Base-by-base conservation (phyloP, 257 asterid genomes). In the Plantago major region DNA sequence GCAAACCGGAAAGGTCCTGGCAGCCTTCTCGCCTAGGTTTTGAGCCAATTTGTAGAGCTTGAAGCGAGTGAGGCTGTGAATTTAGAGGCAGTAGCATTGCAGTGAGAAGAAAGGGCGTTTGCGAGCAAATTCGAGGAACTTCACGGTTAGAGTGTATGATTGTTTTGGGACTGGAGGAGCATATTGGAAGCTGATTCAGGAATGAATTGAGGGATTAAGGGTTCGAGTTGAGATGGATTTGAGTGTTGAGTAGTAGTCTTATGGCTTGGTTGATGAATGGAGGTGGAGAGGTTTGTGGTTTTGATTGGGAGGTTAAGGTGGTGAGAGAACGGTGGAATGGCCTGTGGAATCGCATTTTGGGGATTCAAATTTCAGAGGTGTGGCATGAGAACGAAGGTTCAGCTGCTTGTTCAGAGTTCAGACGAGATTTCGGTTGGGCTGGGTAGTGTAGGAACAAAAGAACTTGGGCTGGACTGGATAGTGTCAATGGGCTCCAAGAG, bases 11-110 rank as follows among this genome's bases (percentile, higher is more conserved):
- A 79, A 79, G 9, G 26, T 5, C 1, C 74, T 38, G 38, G 87
- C 82, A 17, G 73, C 67, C 30, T 83, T 86, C 67, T 83, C 82
- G 33, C 89, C 90, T 12, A 90, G 66, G 42, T 85, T 77, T 45
- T 76, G 90, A 11, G 96, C 95, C 6, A 81, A 60, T 65, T 80
- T 85, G 76, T 83, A 90, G 73, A 74, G 83, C 54, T 83, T 87
- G 84, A 81, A 85, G 50, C 90, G 84, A n/a, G 86, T 85, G 71
- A 90, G 96, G 52, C 81, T 83, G 81, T 90, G 97, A 67, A 85
- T 70, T 5, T 89, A 68, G 61, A 83, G 70, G 50, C 89, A 87
- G 10, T 69, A 71, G 79, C 87, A 83, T 10, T 74, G 84, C 19
- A 87, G 85, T 43, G 44, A 76, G 63, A 90, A 90, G 71, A 90